phyloP scores from a whole-genome alignment of 2,329 filamentous ascomycete species.

The Coniochaeta sp. region DNA sequence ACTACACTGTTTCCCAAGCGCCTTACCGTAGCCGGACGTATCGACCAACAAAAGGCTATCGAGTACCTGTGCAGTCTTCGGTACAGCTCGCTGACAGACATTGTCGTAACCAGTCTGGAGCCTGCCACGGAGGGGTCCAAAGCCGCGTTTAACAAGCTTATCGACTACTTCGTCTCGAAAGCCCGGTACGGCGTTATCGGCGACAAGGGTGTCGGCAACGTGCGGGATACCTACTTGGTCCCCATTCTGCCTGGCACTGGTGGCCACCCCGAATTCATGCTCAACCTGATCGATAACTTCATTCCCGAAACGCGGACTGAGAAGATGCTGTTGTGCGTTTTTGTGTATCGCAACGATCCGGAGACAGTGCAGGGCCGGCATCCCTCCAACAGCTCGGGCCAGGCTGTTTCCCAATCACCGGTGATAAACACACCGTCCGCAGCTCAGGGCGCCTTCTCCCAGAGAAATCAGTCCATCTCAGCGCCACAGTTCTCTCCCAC shows the following conservation, averaged over 20 bases:
- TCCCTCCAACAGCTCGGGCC: slow-evolving; percentile 20
- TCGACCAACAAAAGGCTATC: slow-evolving; percentile 74
- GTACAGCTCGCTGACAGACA: slow-evolving; percentile 74
- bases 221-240: slow-evolving; percentile 87
- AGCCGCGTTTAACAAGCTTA: slow-evolving; percentile 65
- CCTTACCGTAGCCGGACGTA: slow-evolving; percentile 69
- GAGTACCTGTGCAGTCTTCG: slow-evolving; percentile 86
- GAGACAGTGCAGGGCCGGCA: slow-evolving; percentile 21
- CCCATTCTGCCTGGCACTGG: slow-evolving; percentile 68
- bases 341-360: slow-evolving; percentile 65
- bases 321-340: slow-evolving; percentile 72
- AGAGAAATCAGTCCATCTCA: slow-evolving; percentile 39
- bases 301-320: slow-evolving; percentile 66
- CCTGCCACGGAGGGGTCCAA: slow-evolving; percentile 54
- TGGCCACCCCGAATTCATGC: slow-evolving; percentile 76
- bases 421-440: slow-evolving; percentile 24
- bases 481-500: slow-evolving; percentile 49
- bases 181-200: slow-evolving; percentile 82
- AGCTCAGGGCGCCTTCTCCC: slow-evolving; percentile 24
- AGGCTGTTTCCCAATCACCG: slow-evolving; percentile 21
- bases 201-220: slow-evolving; percentile 64
- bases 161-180: slow-evolving; percentile 78
- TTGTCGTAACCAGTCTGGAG: slow-evolving; percentile 70
- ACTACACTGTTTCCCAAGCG: slow-evolving; percentile 63
- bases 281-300: slow-evolving; percentile 78